phyloP scores from a whole-genome alignment of 345 rosid species.

The Melastoma malabathricum region DNA sequence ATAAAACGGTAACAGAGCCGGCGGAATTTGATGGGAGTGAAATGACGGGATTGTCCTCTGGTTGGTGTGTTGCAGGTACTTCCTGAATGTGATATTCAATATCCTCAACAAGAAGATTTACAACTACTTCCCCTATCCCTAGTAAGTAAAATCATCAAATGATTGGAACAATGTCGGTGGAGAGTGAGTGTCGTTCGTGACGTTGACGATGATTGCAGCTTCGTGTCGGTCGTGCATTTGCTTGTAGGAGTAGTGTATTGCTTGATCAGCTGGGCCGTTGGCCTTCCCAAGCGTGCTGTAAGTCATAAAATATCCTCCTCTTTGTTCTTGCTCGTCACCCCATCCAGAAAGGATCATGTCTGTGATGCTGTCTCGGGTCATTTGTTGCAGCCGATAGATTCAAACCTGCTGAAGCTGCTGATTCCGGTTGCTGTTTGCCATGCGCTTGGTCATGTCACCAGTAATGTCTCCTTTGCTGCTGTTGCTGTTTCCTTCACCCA shows the following conservation, averaged over 20 bases:
- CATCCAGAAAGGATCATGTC: background rate
- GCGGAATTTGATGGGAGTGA: background rate
- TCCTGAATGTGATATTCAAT: slow-evolving; percentile 92
- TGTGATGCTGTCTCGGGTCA: background rate
- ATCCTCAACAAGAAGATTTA: slow-evolving; percentile 96
- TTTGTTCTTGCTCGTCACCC: background rate
- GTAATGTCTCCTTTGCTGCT: slow-evolving; percentile 91
- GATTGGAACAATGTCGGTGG: background rate
- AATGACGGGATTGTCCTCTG: slow-evolving; percentile 4
- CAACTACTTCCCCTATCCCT: slow-evolving; percentile 94
- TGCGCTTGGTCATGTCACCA: slow-evolving; percentile 86
- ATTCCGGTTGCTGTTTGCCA: slow-evolving; percentile 91
- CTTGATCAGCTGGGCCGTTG: slow-evolving; percentile 76
- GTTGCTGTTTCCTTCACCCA: slow-evolving; percentile 98
- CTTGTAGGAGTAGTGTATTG: slow-evolving; percentile 91
- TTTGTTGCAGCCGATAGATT: slow-evolving; percentile 60
- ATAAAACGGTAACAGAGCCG: background rate
- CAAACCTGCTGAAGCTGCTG: slow-evolving; percentile 62
- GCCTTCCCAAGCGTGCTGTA: slow-evolving; percentile 96
- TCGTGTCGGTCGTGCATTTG: slow-evolving; percentile 87
- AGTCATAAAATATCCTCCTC: slow-evolving; percentile 11
- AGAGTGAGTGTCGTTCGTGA: background rate
- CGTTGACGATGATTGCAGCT: slow-evolving; percentile 29
- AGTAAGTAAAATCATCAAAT: slow-evolving; percentile 30
- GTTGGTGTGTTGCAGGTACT: slow-evolving; percentile 36